Conservation (phyloP, 2,329 filamentous ascomycete species). For the Arthroderma uncinatum region DNA sequence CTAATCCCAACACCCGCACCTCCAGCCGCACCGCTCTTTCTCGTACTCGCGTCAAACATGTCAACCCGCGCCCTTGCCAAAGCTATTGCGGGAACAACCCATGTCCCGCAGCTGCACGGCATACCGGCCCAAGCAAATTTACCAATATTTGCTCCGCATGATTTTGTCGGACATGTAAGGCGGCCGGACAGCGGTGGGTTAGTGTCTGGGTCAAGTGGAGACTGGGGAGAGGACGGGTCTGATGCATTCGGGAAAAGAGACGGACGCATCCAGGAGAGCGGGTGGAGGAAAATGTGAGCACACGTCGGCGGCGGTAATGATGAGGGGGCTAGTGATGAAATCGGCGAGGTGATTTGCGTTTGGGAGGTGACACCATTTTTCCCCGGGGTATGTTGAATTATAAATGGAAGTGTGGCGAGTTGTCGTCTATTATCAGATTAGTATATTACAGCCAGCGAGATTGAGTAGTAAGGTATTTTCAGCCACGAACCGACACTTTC, state of each 20-base stretch:
- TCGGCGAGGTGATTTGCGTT: slow-evolving; percentile 3
- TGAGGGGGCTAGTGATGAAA: slow-evolving; percentile 16
- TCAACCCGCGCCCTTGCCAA: slow-evolving; percentile 74
- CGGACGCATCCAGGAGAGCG: slow-evolving; percentile 86
- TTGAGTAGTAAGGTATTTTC: background rate
- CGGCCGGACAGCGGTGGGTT: slow-evolving; percentile 75
- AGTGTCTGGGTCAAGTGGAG: slow-evolving; percentile 16
- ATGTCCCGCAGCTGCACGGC: slow-evolving; percentile 78
- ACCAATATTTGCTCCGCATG: slow-evolving; percentile 73
- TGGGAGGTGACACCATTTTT: slow-evolving; percentile 15
- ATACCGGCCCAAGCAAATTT: slow-evolving; percentile 96
- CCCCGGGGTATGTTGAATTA: slow-evolving; percentile 49
- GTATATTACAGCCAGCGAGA: background rate
- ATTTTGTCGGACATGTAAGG: slow-evolving; percentile 65
- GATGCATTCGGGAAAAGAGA: slow-evolving; percentile 46
- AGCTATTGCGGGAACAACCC: slow-evolving; percentile 85
- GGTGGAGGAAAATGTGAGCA: slow-evolving; percentile 82
- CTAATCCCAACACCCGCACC: slow-evolving; percentile 27
- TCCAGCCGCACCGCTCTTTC: slow-evolving; percentile 15
- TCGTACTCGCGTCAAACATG: slow-evolving; percentile 40
- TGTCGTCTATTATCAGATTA: slow-evolving; percentile 29
- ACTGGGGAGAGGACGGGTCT: slow-evolving; percentile 7
- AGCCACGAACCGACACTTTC: slow-evolving; percentile 64
- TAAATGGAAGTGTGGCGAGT: slow-evolving; percentile 55
- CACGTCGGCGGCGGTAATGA: slow-evolving; percentile 40